Conservation (phyloP, 2,329 filamentous ascomycete species). For the Trichoderma citrinoviride region DNA sequence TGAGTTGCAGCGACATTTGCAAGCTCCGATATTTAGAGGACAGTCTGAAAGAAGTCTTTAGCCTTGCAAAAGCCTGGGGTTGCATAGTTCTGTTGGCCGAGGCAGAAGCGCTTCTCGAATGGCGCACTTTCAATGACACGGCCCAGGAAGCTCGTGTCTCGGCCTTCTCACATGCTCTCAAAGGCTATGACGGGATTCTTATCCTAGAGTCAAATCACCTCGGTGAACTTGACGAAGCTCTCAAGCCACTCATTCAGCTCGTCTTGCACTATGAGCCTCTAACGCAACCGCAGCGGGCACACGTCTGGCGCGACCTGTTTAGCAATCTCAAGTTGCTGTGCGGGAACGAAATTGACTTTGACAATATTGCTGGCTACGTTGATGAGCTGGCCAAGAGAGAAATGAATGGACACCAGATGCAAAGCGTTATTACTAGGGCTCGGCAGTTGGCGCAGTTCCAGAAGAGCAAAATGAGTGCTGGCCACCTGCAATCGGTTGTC, state of each 20-base stretch:
- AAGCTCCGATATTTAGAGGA: slow-evolving; percentile 29
- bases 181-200: slow-evolving; percentile 48
- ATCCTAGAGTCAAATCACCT: slow-evolving; percentile 52
- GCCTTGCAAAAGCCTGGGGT: slow-evolving; percentile 40
- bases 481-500: not conserved
- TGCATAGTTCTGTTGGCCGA: slow-evolving; percentile 39
- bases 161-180: slow-evolving; percentile 45
- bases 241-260: slow-evolving; percentile 47
- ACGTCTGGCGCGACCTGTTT: slow-evolving; percentile 42
- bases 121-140: slow-evolving; percentile 32
- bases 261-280: slow-evolving; percentile 43
- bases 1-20: slow-evolving; percentile 49
- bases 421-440: not conserved
- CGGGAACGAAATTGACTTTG: not conserved
- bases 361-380: not conserved
- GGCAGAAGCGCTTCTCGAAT: slow-evolving; percentile 36
- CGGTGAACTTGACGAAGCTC: slow-evolving; percentile 48
- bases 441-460: not conserved
- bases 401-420: not conserved
- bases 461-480: not conserved
- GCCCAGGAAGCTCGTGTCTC: slow-evolving; percentile 38
- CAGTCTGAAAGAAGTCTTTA: slow-evolving; percentile 43
- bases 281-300: slow-evolving; percentile 36
- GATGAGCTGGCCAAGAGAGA: not conserved
- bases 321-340: slow-evolving; percentile 30